Evolutionary conservation across 148 eudicot species (phyloP).

Genomic region (Persicaria tinctoria): DNA sequence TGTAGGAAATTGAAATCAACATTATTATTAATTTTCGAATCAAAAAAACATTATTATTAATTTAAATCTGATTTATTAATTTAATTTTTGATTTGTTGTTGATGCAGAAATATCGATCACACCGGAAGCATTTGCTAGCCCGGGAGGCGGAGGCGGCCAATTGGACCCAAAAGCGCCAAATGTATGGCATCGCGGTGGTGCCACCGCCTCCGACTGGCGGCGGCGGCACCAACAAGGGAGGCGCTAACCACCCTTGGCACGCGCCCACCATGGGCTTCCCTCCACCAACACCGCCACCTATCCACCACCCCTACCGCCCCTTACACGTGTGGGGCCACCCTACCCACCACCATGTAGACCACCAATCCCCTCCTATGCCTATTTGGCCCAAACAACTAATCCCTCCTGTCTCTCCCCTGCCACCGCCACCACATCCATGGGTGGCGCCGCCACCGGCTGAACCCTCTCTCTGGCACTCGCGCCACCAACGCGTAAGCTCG

Average conservation of each 20-base stretch:
- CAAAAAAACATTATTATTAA: too few species aligned
- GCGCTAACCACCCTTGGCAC: constrained; percentile 39
- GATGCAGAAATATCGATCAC: constrained; percentile 84
- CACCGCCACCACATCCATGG: constrained; percentile 26
- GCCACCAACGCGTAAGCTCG: constrained; percentile 43
- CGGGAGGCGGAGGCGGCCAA: constrained; percentile 87
- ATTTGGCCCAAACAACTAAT: constrained; percentile 58
- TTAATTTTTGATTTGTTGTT: background rate
- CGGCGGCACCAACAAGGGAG: constrained; percentile 27
- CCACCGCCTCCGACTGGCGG: background rate
- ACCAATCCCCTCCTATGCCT: constrained; percentile 38
- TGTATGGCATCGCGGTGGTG: constrained; percentile 37
- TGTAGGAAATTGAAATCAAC: background rate
- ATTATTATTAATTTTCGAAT: too few species aligned
- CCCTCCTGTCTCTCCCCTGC: constrained; percentile 30
- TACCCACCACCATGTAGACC: constrained; percentile 27
- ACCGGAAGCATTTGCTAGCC: constrained; percentile 73
- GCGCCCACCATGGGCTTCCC: constrained; percentile 79
- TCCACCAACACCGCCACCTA: constrained; percentile 43
- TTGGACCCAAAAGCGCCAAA: constrained; percentile 77
- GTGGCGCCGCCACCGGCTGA: constrained; percentile 21
- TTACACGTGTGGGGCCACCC: constrained; percentile 99
- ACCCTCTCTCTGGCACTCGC: constrained; percentile 43
- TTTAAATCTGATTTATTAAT: background rate
- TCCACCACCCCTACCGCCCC: constrained; percentile 58